phyloP scores from a whole-genome alignment of 768 basidiomycete species.

The Nidularia sp. region DNA sequence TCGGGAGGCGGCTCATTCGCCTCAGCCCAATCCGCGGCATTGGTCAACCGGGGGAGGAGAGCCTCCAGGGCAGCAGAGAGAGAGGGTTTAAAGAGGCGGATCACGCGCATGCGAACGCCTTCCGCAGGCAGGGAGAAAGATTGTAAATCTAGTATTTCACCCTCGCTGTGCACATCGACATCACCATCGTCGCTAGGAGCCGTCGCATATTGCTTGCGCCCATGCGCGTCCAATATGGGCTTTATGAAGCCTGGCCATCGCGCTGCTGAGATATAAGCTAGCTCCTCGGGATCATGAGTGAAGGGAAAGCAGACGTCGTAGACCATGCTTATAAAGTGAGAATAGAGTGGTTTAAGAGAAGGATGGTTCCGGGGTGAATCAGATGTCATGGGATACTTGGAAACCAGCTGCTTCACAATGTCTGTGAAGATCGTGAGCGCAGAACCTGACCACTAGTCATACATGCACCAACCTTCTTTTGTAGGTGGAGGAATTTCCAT shows the following conservation, averaged over 20 bases:
- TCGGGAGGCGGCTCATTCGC: slow-evolving; percentile 43
- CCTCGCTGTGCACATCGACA: slow-evolving; percentile 16
- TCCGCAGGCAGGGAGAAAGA: slow-evolving; percentile 38
- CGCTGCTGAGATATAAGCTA: slow-evolving; percentile 73
- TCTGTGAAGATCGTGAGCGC: slow-evolving; percentile 10
- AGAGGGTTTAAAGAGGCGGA: slow-evolving; percentile 57
- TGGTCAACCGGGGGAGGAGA: slow-evolving; percentile 65
- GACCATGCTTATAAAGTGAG: slow-evolving; percentile 57
- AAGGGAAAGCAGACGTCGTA: slow-evolving; percentile 61
- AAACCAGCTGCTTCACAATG: slow-evolving; percentile 30
- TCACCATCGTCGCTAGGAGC: slow-evolving; percentile 13
- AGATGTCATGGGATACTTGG: slow-evolving; percentile 20
- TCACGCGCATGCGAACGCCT: slow-evolving; percentile 64
- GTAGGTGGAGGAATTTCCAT: slow-evolving; percentile 48
- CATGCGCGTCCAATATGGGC: slow-evolving; percentile 55
- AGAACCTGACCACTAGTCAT: no score
- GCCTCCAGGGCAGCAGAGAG: slow-evolving; percentile 59
- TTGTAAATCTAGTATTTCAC: slow-evolving; percentile 7
- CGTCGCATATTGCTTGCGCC: slow-evolving; percentile 8
- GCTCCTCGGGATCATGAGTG: slow-evolving; percentile 62
- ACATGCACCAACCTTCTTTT: slow-evolving; percentile 48
- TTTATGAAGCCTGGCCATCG: slow-evolving; percentile 79
- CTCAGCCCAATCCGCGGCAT: slow-evolving; percentile 59
- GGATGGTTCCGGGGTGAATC: slow-evolving; percentile 43
- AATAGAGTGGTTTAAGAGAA: slow-evolving; percentile 52